Conservation (phyloP, 2,329 filamentous ascomycete species). For the Talaromyces albobiverticillius region DNA sequence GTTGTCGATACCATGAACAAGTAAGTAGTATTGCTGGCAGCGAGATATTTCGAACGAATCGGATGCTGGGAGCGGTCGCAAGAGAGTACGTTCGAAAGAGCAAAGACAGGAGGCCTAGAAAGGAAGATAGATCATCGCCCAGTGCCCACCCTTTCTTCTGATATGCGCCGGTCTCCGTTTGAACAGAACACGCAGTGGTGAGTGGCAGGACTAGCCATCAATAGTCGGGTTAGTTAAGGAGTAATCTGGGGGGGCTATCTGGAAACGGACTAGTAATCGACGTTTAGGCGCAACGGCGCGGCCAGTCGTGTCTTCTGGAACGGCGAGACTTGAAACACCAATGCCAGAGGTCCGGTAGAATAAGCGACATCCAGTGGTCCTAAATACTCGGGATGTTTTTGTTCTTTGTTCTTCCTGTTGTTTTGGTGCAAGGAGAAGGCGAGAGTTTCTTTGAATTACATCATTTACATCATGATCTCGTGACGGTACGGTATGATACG, state of each 20-base stretch:
- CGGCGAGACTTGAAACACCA: background rate
- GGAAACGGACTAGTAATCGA: background rate
- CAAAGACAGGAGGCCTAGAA: background rate
- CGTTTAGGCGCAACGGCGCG: slow-evolving; percentile 5
- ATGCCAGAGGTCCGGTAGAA: background rate
- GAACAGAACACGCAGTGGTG: background rate
- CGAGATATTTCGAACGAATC: no score
- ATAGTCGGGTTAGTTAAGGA: slow-evolving; percentile 3
- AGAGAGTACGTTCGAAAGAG: background rate
- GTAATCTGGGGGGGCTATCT: slow-evolving; percentile 4
- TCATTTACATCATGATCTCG: background rate
- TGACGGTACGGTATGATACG: slow-evolving; percentile 1
- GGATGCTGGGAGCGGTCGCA: no score
- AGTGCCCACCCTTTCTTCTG: background rate
- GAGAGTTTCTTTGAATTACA: background rate
- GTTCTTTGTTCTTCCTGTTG: background rate
- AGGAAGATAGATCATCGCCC: background rate
- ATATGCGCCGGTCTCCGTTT: no score
- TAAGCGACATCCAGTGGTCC: background rate
- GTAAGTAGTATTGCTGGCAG: background rate
- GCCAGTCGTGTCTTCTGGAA: slow-evolving; percentile 1
- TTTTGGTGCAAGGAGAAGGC: no score
- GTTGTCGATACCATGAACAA: slow-evolving; percentile 8
- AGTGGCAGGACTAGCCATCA: background rate
- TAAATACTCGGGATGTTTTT: background rate